Conservation (phyloP, 768 basidiomycete species). For the Artomyces pyxidatus region DNA sequence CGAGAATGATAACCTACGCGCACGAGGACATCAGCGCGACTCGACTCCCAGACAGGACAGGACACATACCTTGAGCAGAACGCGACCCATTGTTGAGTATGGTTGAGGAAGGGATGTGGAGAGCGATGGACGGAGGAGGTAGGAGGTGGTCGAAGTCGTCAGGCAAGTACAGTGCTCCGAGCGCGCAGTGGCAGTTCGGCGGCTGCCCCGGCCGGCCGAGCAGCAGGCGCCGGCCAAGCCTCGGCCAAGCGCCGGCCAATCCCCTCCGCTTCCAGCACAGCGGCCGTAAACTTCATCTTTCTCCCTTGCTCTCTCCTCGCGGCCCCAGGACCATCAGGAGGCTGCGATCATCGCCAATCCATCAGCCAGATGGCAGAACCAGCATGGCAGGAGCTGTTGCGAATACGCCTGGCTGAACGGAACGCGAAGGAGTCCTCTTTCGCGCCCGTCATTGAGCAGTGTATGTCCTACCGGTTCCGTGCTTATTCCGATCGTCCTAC, state of each 20-base stretch:
- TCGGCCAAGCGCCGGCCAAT: not conserved
- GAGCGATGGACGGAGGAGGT: constrained; percentile 15
- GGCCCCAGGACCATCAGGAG: too few relatives aligned
- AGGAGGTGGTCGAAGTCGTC: constrained; percentile 2
- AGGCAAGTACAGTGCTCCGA: not conserved
- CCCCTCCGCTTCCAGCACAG: too few relatives aligned
- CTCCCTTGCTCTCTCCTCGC: too few relatives aligned
- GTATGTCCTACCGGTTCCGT: too few relatives aligned
- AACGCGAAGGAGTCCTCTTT: constrained; percentile 78
- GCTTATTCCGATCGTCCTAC: too few relatives aligned
- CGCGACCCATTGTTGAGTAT: constrained; percentile 59
- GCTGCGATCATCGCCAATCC: too few relatives aligned
- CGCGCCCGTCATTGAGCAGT: constrained; percentile 85
- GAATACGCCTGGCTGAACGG: constrained; percentile 72
- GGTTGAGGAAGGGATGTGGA: constrained; percentile 18
- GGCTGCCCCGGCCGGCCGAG: constrained; percentile 3
- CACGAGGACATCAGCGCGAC: constrained; percentile 12
- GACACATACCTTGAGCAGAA: constrained; percentile 66
- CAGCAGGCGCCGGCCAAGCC: not conserved
- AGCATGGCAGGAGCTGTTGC: constrained; percentile 76
- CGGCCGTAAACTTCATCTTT: too few relatives aligned
- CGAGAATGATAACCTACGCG: constrained; percentile 91
- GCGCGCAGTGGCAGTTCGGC: not conserved
- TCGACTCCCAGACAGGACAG: not conserved
- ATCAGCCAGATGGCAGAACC: constrained; percentile 60